Base-by-base conservation (phyloP, 2,329 filamentous ascomycete genomes). In the Incumbomyces lentus region DNA sequence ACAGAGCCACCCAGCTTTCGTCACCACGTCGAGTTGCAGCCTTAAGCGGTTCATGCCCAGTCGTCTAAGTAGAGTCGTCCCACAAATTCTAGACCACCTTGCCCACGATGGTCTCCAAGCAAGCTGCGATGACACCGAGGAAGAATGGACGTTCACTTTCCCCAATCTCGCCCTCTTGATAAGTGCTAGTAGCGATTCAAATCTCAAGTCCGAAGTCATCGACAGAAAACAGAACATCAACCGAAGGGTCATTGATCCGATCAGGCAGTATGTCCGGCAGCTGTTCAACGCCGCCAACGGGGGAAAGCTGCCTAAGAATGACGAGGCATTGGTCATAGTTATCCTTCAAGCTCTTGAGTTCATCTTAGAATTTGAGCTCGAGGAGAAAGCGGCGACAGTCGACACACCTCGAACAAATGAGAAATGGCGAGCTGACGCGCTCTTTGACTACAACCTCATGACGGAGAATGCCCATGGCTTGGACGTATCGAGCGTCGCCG, bases 401-500 rank as follows among this genome's bases (percentile, higher is more conserved):
- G 17, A 38, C 12, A 12, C 6, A 12, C 6, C 11, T 19, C 12
- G 17, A 38, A 19, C 14, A 12, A 13, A 18, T 18, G 5, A 12
- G 12, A 38, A 38, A 26, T 42, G 39, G 39, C 11, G 30, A 14
- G 39, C 22, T 11, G 17, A 30, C 30, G 22, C 22, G 14, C 5
- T 6, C 10, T 30, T 33, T 8, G 22, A 30, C 17, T 22, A 14
- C 22, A 30, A 30, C 5, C 30, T 33, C n/a, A 17, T 17, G 17
- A 13, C 30, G 12, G 39, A 42, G 2, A 39, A 46, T 13, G 4
- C 32, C 6, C 19, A 22, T 16, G 33, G 43, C 35, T 16, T 46
- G 12, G 34, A 38, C 34, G 33, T 40, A 4, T 49, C 58, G 26
- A 51, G 53, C 39, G 49, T 51, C 18, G 37, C 49, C 31, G 53